Evolutionary conservation across 805 yeast species (phyloP).

Genomic region (Wickerhamiella allomyrinae): DNA sequence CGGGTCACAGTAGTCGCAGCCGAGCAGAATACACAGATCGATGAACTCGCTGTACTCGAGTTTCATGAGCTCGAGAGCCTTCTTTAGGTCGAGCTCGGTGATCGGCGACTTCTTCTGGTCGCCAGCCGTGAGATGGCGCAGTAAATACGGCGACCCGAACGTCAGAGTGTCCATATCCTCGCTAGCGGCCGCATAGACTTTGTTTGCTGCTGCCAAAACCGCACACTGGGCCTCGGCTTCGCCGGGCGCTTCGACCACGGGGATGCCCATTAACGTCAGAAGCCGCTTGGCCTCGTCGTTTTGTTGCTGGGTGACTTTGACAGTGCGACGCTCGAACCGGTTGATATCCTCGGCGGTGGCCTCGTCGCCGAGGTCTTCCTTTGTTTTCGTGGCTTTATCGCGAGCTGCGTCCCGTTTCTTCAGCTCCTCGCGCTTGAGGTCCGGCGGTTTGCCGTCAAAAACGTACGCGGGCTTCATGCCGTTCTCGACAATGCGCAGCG

Average conservation of each 20-base stretch:
- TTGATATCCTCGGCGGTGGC: conserved; percentile 66
- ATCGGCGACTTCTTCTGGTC: conserved; percentile 90
- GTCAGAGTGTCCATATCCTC: conserved; percentile 99
- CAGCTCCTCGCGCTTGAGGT: conserved; percentile 80
- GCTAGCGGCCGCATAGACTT: conserved; percentile 92
- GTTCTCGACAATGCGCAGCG: conserved; percentile 73
- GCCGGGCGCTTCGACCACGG: conserved; percentile 85
- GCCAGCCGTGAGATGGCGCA: conserved; percentile 84
- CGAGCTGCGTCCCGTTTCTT: conserved; percentile 70
- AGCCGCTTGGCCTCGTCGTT: conserved; percentile 85
- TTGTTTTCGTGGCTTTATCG: conserved; percentile 66
- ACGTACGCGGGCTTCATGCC: conserved; percentile 96
- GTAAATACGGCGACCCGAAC: conserved; percentile 67
- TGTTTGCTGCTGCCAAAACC: conserved; percentile 72
- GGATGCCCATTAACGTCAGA: conserved; percentile 84
- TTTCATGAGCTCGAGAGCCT: conserved; percentile 65
- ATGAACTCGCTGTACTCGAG: conserved; percentile 61
- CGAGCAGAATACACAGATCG: conserved; percentile 82
- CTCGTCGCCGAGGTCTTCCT: conserved; percentile 58
- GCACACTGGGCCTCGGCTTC: conserved; percentile 99
- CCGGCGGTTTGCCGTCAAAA: conserved; percentile 97
- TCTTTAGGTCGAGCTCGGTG: conserved; percentile 57
- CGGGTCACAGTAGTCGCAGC: conserved; percentile 95
- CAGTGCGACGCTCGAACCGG: conserved; percentile 73
- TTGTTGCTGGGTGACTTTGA: conserved; percentile 75